phyloP scores from a whole-genome alignment of 805 yeast species.

The Wickerhamiella azyma region DNA sequence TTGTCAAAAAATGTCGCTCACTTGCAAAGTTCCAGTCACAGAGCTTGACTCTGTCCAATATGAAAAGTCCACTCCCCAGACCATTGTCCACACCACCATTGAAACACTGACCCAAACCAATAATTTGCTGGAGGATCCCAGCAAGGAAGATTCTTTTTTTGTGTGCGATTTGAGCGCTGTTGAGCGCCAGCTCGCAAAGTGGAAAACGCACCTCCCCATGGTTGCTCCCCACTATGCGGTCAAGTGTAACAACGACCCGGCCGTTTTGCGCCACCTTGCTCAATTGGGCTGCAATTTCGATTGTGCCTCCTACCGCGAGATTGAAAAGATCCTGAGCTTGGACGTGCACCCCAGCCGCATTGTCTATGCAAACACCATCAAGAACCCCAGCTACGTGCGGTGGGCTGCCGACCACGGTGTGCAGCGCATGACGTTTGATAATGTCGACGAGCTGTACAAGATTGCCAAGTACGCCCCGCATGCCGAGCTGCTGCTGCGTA shows the following conservation, averaged over 20 bases:
- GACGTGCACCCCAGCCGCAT: conserved; percentile 57
- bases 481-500: conserved; percentile 60
- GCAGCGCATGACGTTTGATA: conserved; percentile 76
- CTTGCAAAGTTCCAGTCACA: conserved; percentile 1
- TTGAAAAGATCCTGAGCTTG: conserved; percentile 45
- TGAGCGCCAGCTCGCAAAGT: conserved; percentile 42
- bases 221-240: conserved; percentile 88
- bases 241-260: conserved; percentile 71
- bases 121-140: neutral
- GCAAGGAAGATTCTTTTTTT: conserved; percentile 65
- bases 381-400: conserved; percentile 68
- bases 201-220: conserved; percentile 55
- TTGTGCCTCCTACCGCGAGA: conserved; percentile 84
- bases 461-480: conserved; percentile 52
- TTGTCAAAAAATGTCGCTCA: conserved; percentile 3
- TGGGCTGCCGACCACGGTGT: conserved; percentile 47
- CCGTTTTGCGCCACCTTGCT: conserved; percentile 44
- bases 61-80: neutral
- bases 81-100: conserved; percentile 3
- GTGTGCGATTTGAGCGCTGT: conserved; percentile 76
- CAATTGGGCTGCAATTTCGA: conserved; percentile 67
- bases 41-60: neutral
- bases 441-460: conserved; percentile 70
- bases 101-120: neutral
- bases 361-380: conserved; percentile 89